Conservation (phyloP, 805 yeast genomes). For the Henningerozyma blattae region DNA sequence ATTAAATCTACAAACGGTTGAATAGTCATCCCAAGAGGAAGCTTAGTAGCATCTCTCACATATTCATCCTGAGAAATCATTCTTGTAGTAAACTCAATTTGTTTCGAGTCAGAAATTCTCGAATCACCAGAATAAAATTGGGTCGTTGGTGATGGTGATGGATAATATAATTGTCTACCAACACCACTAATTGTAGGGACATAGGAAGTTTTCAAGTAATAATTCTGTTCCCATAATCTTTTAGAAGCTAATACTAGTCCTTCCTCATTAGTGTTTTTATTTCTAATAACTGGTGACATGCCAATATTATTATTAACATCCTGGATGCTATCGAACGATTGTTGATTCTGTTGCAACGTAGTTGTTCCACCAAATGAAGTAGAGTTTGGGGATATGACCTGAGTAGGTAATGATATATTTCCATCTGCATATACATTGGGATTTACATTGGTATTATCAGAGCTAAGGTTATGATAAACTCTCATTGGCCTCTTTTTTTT, state of each 20-base stretch:
- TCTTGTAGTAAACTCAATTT: slow-evolving; percentile 66
- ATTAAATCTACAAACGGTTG: slow-evolving; percentile 71
- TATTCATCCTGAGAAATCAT: slow-evolving; percentile 68
- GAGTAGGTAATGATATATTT: not conserved
- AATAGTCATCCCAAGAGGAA: slow-evolving; percentile 70
- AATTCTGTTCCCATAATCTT: not conserved
- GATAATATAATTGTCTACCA: not conserved
- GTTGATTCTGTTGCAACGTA: not conserved
- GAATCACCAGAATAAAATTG: slow-evolving; percentile 62
- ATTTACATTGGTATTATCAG: not conserved
- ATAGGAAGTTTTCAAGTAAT: not conserved
- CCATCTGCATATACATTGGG: not conserved
- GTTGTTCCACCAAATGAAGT: not conserved
- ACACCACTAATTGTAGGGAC: not conserved
- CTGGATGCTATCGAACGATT: not conserved
- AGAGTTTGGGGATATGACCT: not conserved
- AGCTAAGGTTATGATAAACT: not conserved
- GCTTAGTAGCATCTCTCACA: slow-evolving; percentile 49
- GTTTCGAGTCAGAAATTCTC: slow-evolving; percentile 71
- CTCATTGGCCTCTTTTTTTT: not conserved
- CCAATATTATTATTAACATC: no score
- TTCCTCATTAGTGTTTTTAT: not conserved
- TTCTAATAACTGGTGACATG: not conserved
- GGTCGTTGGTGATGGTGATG: slow-evolving; percentile 58
- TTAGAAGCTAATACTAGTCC: not conserved